phyloP scores from a whole-genome alignment of 495 filamentous ascomycete genomes.

The Hyphodiscus hymeniophilus region DNA sequence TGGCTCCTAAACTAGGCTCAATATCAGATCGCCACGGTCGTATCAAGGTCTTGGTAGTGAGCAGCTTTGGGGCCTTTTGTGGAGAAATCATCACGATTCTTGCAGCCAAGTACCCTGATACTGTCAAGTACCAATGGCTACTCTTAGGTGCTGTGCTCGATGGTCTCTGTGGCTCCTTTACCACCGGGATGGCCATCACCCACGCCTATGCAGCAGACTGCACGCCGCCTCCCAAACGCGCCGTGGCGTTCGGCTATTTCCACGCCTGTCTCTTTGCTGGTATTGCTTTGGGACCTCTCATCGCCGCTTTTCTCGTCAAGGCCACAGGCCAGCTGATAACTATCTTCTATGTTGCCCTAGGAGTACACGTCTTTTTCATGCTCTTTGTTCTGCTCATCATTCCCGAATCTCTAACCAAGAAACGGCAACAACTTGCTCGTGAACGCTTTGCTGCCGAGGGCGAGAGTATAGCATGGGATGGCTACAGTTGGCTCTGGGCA shows the following conservation, averaged over 20 bases:
- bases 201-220: slow-evolving; percentile 87
- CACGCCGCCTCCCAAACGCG: slow-evolving; percentile 66
- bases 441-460: slow-evolving; percentile 45
- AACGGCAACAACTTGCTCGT: slow-evolving; percentile 57
- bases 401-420: slow-evolving; percentile 72
- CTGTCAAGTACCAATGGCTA: slow-evolving; percentile 61
- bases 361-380: slow-evolving; percentile 63
- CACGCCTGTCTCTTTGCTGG: slow-evolving; percentile 83
- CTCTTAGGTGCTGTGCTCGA: slow-evolving; percentile 68
- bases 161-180: slow-evolving; percentile 81
- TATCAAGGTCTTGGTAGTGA: slow-evolving; percentile 57
- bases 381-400: slow-evolving; percentile 57
- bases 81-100: slow-evolving; percentile 69
- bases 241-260: slow-evolving; percentile 82
- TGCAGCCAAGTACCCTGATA: slow-evolving; percentile 64
- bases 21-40: slow-evolving; percentile 87
- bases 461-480: background rate
- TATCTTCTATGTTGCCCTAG: slow-evolving; percentile 72
- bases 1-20: slow-evolving; percentile 72
- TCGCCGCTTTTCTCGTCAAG: slow-evolving; percentile 70
- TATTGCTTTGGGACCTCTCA: slow-evolving; percentile 71
- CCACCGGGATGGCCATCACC: slow-evolving; percentile 66
- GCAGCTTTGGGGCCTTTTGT: slow-evolving; percentile 56
- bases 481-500: slow-evolving; percentile 9
- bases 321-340: slow-evolving; percentile 56